A percentile compares a stretch with the other conserved stretches of the same genome.
These are phyloP conservation scores for Sequoiadendron giganteum DNA, from an alignment of 75 land plant genomes.

Conservation along the genomic window DNA sequence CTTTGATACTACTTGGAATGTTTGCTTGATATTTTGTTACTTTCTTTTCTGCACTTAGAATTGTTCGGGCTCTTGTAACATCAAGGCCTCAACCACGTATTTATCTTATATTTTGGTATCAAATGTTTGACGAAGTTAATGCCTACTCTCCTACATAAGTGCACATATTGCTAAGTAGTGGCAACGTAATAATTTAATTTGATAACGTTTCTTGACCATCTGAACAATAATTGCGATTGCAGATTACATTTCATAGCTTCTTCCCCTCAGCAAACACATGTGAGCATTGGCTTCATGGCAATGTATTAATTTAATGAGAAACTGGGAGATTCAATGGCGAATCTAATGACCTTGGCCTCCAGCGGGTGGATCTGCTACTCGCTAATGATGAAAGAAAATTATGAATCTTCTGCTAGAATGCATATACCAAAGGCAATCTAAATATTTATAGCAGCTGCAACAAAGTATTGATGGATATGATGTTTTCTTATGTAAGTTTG, in stretches of 20 bases:
- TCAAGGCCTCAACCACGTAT: background rate
- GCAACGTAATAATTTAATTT: background rate
- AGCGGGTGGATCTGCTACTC: too few relatives aligned
- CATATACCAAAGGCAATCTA: too few relatives aligned
- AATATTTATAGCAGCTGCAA: too few relatives aligned
- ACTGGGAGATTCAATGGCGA: too few relatives aligned
- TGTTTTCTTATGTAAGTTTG: too few relatives aligned
- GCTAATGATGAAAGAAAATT: too few relatives aligned
- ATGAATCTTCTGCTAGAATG: too few relatives aligned
- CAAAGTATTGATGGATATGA: too few relatives aligned
- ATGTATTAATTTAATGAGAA: too few relatives aligned
- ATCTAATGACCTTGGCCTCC: too few relatives aligned
- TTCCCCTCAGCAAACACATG: constrained; percentile 69
- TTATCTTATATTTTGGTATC: background rate
- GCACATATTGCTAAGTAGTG: background rate
- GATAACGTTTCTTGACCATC: too few relatives aligned
- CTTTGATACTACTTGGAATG: background rate
- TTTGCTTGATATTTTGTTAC: background rate
- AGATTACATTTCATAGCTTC: constrained; percentile 82
- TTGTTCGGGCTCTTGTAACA: background rate
- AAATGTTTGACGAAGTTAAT: background rate
- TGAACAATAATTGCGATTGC: constrained; percentile 1
- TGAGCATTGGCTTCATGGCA: too few relatives aligned
- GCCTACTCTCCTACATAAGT: background rate
- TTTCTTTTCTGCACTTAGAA: background rate